Base-by-base conservation (phyloP, 768 basidiomycete species). In the Suillus weaverae region DNA sequence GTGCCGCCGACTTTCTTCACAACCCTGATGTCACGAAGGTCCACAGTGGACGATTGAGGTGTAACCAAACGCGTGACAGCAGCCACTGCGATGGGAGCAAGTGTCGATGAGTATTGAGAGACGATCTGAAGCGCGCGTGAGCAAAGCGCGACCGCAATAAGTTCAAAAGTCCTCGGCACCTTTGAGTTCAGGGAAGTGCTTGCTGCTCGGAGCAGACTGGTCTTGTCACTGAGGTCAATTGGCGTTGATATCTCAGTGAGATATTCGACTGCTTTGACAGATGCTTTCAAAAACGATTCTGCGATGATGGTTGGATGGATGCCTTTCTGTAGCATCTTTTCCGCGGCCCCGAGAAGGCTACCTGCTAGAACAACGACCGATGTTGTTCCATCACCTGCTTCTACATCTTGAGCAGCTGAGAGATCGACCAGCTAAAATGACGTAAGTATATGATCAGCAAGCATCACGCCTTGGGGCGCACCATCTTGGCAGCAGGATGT, bases 1-100 rank as follows among this genome's bases (percentile, higher is more conserved):
- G 97, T 99, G 50, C 97, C 97, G 26, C 97, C 97, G 60, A 99
- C 94, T 77, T 98, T 99, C 81, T 97, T 99, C 60, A 99, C 95
- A 68, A 99, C 84, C 38, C 97, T 89, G 73, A 99, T 90, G 77
- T 99, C 97, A 65, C 95, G 86, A 30, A 99, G 88, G 78, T 99
- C 97, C 60, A 99, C 97, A 72, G 95, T 99, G 11, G 92, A 91
- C 5, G 96, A 96, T 6, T 90, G 88, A 0, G 93, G 85, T 0
- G 93, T 93, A 55, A 93, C 88, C 46, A 99, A 86, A 66, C 95
- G 92, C 26, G 91, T 94, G 48, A 99, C 97, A 35, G 97, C 95
- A 61, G 89, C 85, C n/a, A 99, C 97, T 18, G 97, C 97, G 69
- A 99, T 99, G 44, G 97, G 97, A n/a, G 97, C 94, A 68, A 99